phyloP scores from a whole-genome alignment of 768 basidiomycete species.

The Termitomyces sp. region DNA sequence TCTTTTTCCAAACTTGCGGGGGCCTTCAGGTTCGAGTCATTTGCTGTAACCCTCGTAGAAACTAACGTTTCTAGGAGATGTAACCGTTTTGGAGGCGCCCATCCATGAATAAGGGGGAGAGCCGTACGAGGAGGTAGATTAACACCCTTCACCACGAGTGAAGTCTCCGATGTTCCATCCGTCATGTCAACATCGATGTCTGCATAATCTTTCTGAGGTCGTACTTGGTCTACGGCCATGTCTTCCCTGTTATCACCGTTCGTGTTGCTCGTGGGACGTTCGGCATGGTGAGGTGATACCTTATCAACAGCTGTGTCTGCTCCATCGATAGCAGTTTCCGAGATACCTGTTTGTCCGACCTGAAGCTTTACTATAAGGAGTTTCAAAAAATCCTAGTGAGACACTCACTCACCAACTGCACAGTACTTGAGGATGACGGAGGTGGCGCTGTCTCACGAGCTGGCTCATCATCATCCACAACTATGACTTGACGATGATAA shows the following conservation, averaged over 20 bases:
- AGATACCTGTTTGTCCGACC: neutral
- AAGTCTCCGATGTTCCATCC: neutral
- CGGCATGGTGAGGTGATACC: neutral
- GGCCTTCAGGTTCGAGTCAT: neutral
- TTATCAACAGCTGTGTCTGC: neutral
- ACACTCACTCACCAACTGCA: constrained; percentile 1
- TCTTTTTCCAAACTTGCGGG: neutral
- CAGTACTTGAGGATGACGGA: neutral
- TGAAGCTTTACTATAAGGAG: neutral
- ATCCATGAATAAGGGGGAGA: neutral
- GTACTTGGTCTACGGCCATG: neutral
- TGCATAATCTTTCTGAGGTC: neutral
- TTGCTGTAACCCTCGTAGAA: neutral
- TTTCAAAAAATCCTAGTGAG: neutral
- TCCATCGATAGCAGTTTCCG: neutral
- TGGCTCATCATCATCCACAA: constrained; percentile 1
- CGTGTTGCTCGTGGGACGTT: neutral
- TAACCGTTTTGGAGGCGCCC: neutral
- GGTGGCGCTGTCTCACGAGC: neutral
- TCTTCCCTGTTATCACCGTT: neutral
- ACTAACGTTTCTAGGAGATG: neutral
- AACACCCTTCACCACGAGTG: neutral
- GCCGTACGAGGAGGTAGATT: neutral
- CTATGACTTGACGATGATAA: constrained; percentile 1
- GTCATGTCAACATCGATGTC: neutral